Percentiles rank a stretch among this genome's conserved stretches.
These are phyloP conservation scores for Aspergillus fructus DNA, from an alignment of 2,329 filamentous ascomycete species.

Conservation along the genomic window DNA sequence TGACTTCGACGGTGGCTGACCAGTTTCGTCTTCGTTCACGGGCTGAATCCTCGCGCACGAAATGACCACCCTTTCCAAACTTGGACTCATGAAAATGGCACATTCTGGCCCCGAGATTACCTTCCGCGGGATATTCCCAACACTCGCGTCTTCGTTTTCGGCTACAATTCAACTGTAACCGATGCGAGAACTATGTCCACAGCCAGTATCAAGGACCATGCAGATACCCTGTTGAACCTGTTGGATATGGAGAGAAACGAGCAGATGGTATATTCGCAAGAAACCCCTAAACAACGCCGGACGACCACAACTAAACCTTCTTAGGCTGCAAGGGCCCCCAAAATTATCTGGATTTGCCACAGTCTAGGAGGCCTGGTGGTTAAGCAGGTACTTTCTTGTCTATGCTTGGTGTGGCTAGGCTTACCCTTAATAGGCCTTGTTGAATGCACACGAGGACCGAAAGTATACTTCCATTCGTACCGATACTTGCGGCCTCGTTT, in stretches of 20 bases:
- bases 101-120: constrained; percentile 26
- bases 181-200: constrained; percentile 34
- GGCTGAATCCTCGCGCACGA: constrained; percentile 30
- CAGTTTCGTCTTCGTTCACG: constrained; percentile 34
- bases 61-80: constrained; percentile 34
- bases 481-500: constrained; percentile 34
- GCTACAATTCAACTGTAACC: constrained; percentile 33
- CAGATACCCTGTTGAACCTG: constrained; percentile 33
- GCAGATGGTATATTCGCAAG: constrained; percentile 18
- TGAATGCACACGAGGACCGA: constrained; percentile 36
- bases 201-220: constrained; percentile 35
- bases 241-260: constrained; percentile 31
- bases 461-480: constrained; percentile 34
- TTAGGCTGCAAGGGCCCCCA: constrained; percentile 24
- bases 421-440: constrained; percentile 23
- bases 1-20: neutral
- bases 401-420: neutral
- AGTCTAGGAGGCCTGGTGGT: constrained; percentile 33
- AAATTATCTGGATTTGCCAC: constrained; percentile 33
- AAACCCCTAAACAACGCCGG: no score
- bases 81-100: constrained; percentile 31
- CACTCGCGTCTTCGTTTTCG: constrained; percentile 32
- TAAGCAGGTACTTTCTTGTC: constrained; percentile 24
- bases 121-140: constrained; percentile 29
- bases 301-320: neutral